A percentile compares a stretch with the other conserved stretches of the same genome.
phyloP scores from a whole-genome alignment of 257 asterid genomes.

The Lavandula angustifolia region DNA sequence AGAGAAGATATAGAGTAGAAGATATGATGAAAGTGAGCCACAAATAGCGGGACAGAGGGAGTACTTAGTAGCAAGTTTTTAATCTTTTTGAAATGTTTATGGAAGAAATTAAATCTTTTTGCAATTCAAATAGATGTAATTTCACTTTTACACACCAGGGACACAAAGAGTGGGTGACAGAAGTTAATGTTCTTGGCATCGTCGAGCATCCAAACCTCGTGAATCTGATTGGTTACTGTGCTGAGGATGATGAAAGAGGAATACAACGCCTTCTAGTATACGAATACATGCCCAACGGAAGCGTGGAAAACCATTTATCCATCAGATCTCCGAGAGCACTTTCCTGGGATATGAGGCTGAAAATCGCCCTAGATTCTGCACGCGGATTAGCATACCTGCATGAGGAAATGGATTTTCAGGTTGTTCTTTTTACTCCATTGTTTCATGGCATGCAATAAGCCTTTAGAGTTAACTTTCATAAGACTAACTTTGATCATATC shows the following conservation, averaged over 20 bases:
- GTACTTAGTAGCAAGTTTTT: too few relatives aligned
- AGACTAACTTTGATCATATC: not conserved
- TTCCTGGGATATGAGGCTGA: constrained; percentile 87
- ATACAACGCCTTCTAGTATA: constrained; percentile 90
- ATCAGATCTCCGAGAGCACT: constrained; percentile 57
- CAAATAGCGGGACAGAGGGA: too few relatives aligned
- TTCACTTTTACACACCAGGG: constrained; percentile 52
- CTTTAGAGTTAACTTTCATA: too few relatives aligned
- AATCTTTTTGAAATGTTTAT: not conserved
- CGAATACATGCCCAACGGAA: constrained; percentile 87
- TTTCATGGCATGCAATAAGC: not conserved
- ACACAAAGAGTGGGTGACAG: constrained; percentile 99
- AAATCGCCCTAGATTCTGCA: constrained; percentile 88
- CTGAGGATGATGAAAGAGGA: constrained; percentile 98
- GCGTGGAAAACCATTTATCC: constrained; percentile 87
- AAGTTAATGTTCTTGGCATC: constrained; percentile 90
- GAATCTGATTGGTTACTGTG: constrained; percentile 88
- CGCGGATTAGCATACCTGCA: constrained; percentile 85
- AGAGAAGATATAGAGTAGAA: too few relatives aligned
- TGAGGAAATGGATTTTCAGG: constrained; percentile 99
- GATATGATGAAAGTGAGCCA: too few relatives aligned
- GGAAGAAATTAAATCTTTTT: not conserved
- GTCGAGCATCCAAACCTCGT: constrained; percentile 94
- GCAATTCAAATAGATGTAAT: not conserved
- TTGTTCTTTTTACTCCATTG: constrained; percentile 12